Base-by-base conservation (phyloP, 768 basidiomycete species). In the Cubamyces sp. region DNA sequence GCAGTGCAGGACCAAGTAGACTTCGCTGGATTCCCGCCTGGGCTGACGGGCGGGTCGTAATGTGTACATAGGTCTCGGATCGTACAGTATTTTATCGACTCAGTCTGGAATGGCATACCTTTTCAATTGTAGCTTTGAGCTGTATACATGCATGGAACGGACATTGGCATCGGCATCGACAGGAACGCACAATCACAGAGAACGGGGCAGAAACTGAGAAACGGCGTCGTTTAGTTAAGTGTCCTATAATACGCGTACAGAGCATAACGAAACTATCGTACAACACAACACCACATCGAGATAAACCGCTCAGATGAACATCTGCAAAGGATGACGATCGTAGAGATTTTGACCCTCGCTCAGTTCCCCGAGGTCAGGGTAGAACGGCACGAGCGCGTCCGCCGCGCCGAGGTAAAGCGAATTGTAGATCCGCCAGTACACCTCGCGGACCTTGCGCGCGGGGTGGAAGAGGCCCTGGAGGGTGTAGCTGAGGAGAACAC, bases 381-480 rank as follows among this genome's bases (percentile, higher is more conserved):
- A 96, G 79, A 95, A 97, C 0, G 96, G 94, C 7, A 98, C 96
- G 76, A 98, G 81, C 4, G 96, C 87, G 70, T 98, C 96, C 45
- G 86, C 74, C 0, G 95, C 91, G 28, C 96, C 95, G 30, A 98
- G 84, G 72, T 98, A 98, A 48, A 97, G 77, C 30, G 94, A 87
- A 75, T 97, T 98, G 79, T 98, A 98, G 63, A 96, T 79, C 41
- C 94, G 85, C 96, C 96, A 98, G 74, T 98, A 98, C 2, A 84
- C 83, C 80, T 99, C 97, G 58, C 97, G 85, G 23, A 99, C 97
- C 74, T 96, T 96, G 61, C 97, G 81, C 3, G 97, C 95, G 0
- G 97, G 97, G 70, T 99, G 97, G 86, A 95, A 98, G 55, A 99
- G 78, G 3, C 97, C 97, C 73, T 97, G 96, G 5, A 98, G 79